Evolutionary conservation across 768 basidiomycete species (phyloP).

Genomic region (Psilocybe cubensis): DNA sequence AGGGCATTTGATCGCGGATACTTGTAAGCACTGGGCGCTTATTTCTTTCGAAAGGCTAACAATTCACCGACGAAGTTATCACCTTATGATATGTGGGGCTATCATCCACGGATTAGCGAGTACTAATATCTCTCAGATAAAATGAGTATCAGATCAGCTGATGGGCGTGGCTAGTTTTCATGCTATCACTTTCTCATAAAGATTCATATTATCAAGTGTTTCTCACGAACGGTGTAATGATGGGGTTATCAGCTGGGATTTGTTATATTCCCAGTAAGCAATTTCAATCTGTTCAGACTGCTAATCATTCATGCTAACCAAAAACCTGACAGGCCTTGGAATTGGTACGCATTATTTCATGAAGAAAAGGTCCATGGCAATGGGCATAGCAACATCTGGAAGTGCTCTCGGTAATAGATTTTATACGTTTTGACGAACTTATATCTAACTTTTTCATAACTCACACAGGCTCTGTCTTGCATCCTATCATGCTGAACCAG

Average conservation of each 20-base stretch:
- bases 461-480: slow-evolving; percentile 48
- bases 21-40: slow-evolving; percentile 4
- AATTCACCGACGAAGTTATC: slow-evolving; percentile 14
- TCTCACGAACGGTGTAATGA: slow-evolving; percentile 48
- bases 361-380: slow-evolving; percentile 47
- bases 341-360: slow-evolving; percentile 58
- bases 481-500: slow-evolving; percentile 63
- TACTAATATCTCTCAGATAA: slow-evolving; percentile 10
- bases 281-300: too few relatives aligned
- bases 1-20: slow-evolving; percentile 45
- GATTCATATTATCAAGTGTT: slow-evolving; percentile 46
- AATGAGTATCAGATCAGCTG: neutral
- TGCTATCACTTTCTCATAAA: slow-evolving; percentile 32
- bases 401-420: slow-evolving; percentile 28
- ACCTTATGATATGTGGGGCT: slow-evolving; percentile 21
- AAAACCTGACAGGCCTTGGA: slow-evolving; percentile 17
- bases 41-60: neutral
- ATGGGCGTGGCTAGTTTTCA: slow-evolving; percentile 26
- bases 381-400: slow-evolving; percentile 47
- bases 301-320: too few relatives aligned
- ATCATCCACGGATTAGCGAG: slow-evolving; percentile 28
- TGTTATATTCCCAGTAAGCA: slow-evolving; percentile 44
- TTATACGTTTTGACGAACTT: neutral
- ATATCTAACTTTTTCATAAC: neutral
- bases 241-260: slow-evolving; percentile 50